A percentile compares a stretch with the other conserved stretches of the same genome.
phyloP scores from a whole-genome alignment of 179 eudicot species.

The Spergularia azorica region DNA sequence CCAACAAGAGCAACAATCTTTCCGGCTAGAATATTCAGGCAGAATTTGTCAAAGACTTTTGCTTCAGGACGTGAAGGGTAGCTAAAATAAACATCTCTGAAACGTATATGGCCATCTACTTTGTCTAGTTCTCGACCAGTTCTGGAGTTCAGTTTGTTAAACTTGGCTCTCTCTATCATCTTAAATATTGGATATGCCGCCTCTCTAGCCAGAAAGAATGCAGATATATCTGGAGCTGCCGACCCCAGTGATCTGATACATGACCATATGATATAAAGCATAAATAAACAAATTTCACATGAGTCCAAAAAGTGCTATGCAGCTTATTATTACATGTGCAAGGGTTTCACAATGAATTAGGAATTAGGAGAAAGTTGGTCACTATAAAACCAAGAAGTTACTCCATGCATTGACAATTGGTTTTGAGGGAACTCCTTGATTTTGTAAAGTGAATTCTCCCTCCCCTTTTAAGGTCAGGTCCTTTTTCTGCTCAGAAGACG shows the following conservation, averaged over 20 bases:
- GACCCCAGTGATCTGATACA: slow-evolving; percentile 84
- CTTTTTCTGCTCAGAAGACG: not conserved
- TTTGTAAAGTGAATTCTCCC: too few species aligned
- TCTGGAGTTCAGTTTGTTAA: slow-evolving; percentile 45
- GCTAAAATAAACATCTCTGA: slow-evolving; percentile 71
- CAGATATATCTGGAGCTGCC: slow-evolving; percentile 93
- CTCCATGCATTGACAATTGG: too few species aligned
- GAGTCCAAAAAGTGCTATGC: too few species aligned
- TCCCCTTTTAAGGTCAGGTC: too few species aligned
- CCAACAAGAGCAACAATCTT: slow-evolving; percentile 95
- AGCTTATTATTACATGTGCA: too few species aligned
- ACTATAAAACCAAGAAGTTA: too few species aligned
- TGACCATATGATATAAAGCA: slow-evolving; percentile 26
- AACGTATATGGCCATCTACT: slow-evolving; percentile 79
- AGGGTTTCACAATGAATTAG: too few species aligned
- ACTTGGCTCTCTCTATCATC: slow-evolving; percentile 75
- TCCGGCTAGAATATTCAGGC: slow-evolving; percentile 79
- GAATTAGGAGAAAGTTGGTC: too few species aligned
- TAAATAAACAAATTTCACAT: slow-evolving; percentile 5
- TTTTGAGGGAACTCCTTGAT: too few species aligned
- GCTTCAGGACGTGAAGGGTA: slow-evolving; percentile 96
- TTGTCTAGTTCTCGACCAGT: slow-evolving; percentile 51
- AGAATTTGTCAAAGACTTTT: slow-evolving; percentile 60
- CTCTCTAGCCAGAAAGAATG: slow-evolving; percentile 77
- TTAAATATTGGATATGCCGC: slow-evolving; percentile 87